Evolutionary conservation across 2,329 filamentous ascomycete species (phyloP).

Genomic region (Arthrobotrys sphaeroides): DNA sequence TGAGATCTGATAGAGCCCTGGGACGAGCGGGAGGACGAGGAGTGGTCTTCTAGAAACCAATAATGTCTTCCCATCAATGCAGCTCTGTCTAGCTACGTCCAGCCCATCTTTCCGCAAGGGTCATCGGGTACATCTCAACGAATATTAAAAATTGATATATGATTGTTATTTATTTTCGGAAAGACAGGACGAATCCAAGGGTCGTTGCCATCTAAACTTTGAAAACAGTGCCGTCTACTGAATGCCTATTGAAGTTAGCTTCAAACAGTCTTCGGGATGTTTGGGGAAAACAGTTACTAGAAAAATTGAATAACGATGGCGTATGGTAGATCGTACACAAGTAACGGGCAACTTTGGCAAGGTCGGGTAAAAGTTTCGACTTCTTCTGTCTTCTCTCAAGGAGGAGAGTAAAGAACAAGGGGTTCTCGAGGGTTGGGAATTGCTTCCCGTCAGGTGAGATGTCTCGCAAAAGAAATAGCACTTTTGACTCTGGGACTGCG

Average conservation of each 20-base stretch:
- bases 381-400: slow-evolving; percentile 6
- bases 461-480: slow-evolving; percentile 36
- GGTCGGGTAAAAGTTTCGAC: slow-evolving; percentile 38
- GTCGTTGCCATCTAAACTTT: slow-evolving; percentile 28
- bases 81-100: slow-evolving; percentile 21
- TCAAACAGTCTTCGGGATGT: slow-evolving; percentile 39
- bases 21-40: slow-evolving; percentile 9
- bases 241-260: slow-evolving; percentile 44
- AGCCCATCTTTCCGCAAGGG: slow-evolving; percentile 47
- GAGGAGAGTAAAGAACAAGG: slow-evolving; percentile 36
- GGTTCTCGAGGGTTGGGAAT: slow-evolving; percentile 44
- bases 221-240: slow-evolving; percentile 38
- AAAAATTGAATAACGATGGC: slow-evolving; percentile 23
- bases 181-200: slow-evolving; percentile 43
- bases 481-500: slow-evolving; percentile 31
- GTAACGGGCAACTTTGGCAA: slow-evolving; percentile 35
- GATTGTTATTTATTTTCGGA: slow-evolving; percentile 44
- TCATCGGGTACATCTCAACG: slow-evolving; percentile 32
- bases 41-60: slow-evolving; percentile 38
- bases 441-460: slow-evolving; percentile 42
- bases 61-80: slow-evolving; percentile 44
- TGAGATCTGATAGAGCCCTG: slow-evolving; percentile 16
- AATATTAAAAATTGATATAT: slow-evolving; percentile 31
- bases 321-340: slow-evolving; percentile 37
- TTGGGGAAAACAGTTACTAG: slow-evolving; percentile 28